These are phyloP conservation scores for Boletus rubroflammeus DNA, from an alignment of 768 basidiomycete genomes.

Conservation along the genomic window DNA sequence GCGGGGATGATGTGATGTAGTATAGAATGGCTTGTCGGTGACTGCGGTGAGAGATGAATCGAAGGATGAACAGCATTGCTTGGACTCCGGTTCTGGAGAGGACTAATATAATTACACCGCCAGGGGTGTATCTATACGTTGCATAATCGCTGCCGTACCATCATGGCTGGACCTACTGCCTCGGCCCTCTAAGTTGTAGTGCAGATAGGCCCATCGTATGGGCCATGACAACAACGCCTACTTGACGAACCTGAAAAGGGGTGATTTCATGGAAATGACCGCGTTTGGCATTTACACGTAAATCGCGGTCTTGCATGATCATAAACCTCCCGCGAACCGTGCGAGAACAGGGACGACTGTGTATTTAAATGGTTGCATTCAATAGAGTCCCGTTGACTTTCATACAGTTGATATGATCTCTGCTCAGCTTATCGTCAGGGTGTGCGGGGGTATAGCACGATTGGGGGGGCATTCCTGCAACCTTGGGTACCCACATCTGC, in stretches of 20 bases:
- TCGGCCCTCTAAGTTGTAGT: neutral
- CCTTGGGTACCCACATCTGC: neutral
- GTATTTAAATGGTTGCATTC: neutral
- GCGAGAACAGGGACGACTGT: neutral
- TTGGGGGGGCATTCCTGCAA: neutral
- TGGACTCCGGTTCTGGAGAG: too few species aligned
- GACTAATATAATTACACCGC: neutral
- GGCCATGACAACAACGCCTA: neutral
- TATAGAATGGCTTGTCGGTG: neutral
- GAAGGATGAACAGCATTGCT: too few species aligned
- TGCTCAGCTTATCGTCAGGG: neutral
- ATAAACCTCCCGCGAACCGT: neutral
- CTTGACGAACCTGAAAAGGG: neutral
- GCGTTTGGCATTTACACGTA: neutral
- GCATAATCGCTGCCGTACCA: neutral
- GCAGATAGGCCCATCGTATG: neutral
- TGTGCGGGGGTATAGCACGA: neutral
- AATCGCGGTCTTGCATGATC: neutral
- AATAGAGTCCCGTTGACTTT: neutral
- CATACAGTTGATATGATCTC: neutral
- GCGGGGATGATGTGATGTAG: neutral
- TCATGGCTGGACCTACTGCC: neutral
- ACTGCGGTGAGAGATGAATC: neutral
- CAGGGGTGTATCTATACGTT: neutral
- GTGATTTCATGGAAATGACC: neutral